Evolutionary conservation across 1,284 basidiomycete genomes (phyloP), one percentile per base, ranked within the genome.

Genomic region (Boletellus sp.): DNA sequence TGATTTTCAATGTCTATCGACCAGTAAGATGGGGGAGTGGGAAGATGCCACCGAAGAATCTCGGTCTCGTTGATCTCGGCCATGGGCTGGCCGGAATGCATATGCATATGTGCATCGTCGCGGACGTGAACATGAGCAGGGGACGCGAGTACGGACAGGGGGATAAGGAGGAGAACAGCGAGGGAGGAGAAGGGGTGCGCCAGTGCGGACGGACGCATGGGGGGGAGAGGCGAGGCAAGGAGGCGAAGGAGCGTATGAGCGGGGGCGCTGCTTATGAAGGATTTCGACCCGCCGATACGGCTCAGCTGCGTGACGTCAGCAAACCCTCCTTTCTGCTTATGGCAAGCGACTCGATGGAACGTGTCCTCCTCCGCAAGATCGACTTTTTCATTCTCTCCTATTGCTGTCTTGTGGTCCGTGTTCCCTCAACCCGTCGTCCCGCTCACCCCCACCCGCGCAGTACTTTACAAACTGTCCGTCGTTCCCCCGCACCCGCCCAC

Each of bases 1-100:
- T 64, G 66, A 44, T 78, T 73, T 33, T 84, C 80, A 55, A 80
- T 77, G 61, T 91, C 88, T 53, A 86, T 78, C 7, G 84, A 80
- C 67, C 80, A 90, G 62, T 91, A 92, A 4, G 88, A 90, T 0
- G 82, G 78, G 0, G 85, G 84, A 0, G 84, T 87, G 0, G 82
- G 80, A 2, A 69, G 62, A 61, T 91, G 88, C 49, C 70, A 68
- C 54, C 78, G 61, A 17, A 78, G 71, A 36, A 90, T 69, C 41
- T 82, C 79, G 0, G 85, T 84, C 61, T 91, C 90, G 61, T 91
- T 88, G 38, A 91, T 71, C 52, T 77, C 70, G 14, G 73, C 49
- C 17, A 80, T 56, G n/a, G 84, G 82, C 5, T 71, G 69, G 3
- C 58, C 74, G 39, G 70, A 68, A 48, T 71, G 67, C 56, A 71